phyloP scores from a whole-genome alignment of 371 early-diverging fungal species.

The Mucor mucedo region DNA sequence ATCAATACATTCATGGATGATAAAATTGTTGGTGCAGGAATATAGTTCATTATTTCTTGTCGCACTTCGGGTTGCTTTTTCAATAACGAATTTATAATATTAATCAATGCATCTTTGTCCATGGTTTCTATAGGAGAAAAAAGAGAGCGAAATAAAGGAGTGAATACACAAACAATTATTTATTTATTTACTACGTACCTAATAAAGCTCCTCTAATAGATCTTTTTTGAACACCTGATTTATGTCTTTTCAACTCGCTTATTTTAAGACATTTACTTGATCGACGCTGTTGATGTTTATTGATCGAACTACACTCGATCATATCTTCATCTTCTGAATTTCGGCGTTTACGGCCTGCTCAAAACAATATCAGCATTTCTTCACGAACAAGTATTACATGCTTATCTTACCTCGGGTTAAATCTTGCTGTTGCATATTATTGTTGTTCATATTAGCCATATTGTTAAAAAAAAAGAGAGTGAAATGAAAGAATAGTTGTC shows the following conservation, averaged over 20 bases:
- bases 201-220: slow-evolving; percentile 34
- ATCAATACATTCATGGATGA: slow-evolving; percentile 73
- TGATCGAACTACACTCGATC: slow-evolving; percentile 32
- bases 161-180: not conserved
- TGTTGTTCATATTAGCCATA: no score
- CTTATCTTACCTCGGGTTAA: no score
- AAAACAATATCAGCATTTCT: not conserved
- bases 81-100: slow-evolving; percentile 73
- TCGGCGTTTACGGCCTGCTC: slow-evolving; percentile 48
- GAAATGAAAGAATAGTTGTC: no score
- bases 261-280: slow-evolving; percentile 15
- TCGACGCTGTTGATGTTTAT: slow-evolving; percentile 18
- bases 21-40: slow-evolving; percentile 88
- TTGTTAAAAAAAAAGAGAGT: no score
- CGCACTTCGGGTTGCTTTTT: slow-evolving; percentile 74
- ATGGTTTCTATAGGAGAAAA: slow-evolving; percentile 56
- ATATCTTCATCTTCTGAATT: slow-evolving; percentile 58
- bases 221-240: slow-evolving; percentile 33
- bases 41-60: slow-evolving; percentile 71
- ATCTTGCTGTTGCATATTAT: no score
- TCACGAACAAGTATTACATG: no score
- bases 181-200: slow-evolving; percentile 31
- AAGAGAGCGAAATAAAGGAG: not conserved
- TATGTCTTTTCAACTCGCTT: slow-evolving; percentile 33
- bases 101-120: slow-evolving; percentile 75